Evolutionary conservation across 2,329 filamentous ascomycete species (phyloP), one percentile per base, ranked within the genome.

Genomic region (Trichoderma afroharzianum): DNA sequence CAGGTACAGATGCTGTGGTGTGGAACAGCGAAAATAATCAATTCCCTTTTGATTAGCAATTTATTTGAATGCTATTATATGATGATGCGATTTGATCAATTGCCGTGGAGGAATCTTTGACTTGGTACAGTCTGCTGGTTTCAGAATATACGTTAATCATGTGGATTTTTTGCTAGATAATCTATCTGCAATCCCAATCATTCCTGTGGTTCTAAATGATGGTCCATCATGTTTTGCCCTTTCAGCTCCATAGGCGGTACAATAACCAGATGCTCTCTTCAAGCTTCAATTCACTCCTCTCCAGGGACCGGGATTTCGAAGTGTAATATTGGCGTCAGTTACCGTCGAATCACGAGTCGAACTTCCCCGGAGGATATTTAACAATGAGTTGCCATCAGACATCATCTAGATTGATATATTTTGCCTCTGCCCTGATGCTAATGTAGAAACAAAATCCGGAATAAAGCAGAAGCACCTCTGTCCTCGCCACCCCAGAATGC

Each of bases 381-480:
- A 59, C 39, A 62, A 69, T 9, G 21, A 36, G n/a, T n/a, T 32
- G 62, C 76, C 74, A 75, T 80, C 75, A 68, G 78, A 77, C 79
- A 80, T 78, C 77, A 79, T 80, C 76, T 78, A 79, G 75, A 79
- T 78, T 79, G 75, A 78, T 79, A 77, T 77, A 80, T 32, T 67
- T 79, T 80, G 79, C 79, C 78, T 79, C 77, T 79, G 76, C 77
- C 78, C 78, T 78, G 77, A 80, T 82, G 79, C 82, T 82, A 81
- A 76, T 78, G 76, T 79, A 81, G 80, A 81, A 82, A 81, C 79
- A 81, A 53, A 80, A 75, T 74, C 77, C 80, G 78, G 76, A 78
- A 78, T 79, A 76, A 79, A 80, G 78, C 79, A 78, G 77, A 77
- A 78, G 77, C 77, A 77, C 76, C 77, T 78, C 76, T 79, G 76